Evolutionary conservation across 176 grass and related monocot genomes (phyloP), one percentile per base, ranked within the genome.

Genomic region (Otatea glauca): DNA sequence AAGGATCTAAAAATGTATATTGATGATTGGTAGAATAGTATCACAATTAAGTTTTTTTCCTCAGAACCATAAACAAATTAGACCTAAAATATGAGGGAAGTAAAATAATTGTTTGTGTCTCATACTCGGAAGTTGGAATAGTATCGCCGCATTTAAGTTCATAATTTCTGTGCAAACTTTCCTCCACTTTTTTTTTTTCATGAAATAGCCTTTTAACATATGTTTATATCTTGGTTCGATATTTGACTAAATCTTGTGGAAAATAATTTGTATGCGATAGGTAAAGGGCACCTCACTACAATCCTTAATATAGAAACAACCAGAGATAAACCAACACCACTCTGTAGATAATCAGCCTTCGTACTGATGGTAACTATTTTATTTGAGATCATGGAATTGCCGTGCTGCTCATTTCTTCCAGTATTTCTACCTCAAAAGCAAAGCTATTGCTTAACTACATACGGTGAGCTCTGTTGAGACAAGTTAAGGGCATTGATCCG

Each of bases 61-160:
- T 37, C 35, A 37, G 35, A 37, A 64, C 14, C 17, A 68, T 34
- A 55, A 63, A n/a, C 23, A 58, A 45, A 34, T 21, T 17, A 27
- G 38, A 56, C 18, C 23, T 9, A 76, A 76, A 69, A 85, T 77
- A 25, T 69, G 17, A 8, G 39, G 44, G 25, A 34, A 69, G 8
- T 44, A 17, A 85, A 47, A 78, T 10, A 75, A n/a, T 77, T 20
- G 18, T 34, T 34, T 32, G 4, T 60, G 20, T 47, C 64, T 60
- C n/a, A 23, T 48, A 34, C 25, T 60, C 78, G 20, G 21, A 68
- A 77, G 39, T 48, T 60, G 24, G 25, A 83, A 65, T 21, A 65
- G 24, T 64, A n/a, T 20, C 18, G 4, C 9, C 13, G 11, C 50
- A 29, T 8, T 10, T 45, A 60, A 27, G 2, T 47, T 29, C 24